Conservation (phyloP, 2,329 filamentous ascomycete genomes). For the Arthrobotrys conoides region DNA sequence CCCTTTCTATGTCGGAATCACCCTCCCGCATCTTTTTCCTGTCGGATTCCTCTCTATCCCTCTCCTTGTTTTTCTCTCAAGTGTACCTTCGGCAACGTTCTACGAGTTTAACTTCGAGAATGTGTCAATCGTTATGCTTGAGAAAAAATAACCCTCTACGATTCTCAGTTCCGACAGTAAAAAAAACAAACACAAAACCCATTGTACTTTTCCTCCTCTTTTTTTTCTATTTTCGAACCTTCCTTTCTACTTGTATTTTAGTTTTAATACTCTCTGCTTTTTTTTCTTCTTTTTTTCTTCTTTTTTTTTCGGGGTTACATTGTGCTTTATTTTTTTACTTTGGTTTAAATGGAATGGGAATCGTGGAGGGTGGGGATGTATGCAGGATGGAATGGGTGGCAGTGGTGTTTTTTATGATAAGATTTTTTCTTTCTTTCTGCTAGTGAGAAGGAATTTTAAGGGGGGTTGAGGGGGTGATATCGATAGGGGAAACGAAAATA, state of each 20-base stretch:
- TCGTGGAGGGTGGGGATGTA: neutral
- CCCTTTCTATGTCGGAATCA: slow-evolving; percentile 18
- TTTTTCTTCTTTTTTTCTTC: slow-evolving; percentile 26
- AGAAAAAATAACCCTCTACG: neutral
- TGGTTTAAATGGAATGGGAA: slow-evolving; percentile 1
- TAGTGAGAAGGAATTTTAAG: neutral
- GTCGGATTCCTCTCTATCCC: neutral
- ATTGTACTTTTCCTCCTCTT: neutral
- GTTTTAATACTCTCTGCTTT: slow-evolving; percentile 26
- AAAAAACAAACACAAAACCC: slow-evolving; percentile 6
- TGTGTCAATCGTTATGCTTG: slow-evolving; percentile 6
- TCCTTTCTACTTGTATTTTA: slow-evolving; percentile 1
- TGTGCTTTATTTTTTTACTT: slow-evolving; percentile 16
- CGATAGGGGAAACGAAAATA: neutral
- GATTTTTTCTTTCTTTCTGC: neutral
- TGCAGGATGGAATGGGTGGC: neutral
- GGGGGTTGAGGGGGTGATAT: neutral
- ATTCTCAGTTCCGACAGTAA: neutral
- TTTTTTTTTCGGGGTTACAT: slow-evolving; percentile 2
- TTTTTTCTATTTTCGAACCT: neutral
- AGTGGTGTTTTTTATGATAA: neutral
- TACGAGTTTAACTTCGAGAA: slow-evolving; percentile 39
- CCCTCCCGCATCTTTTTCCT: slow-evolving; percentile 11
- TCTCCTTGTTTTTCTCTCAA: neutral
- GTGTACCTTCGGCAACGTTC: slow-evolving; percentile 25